Evolutionary conservation across 768 basidiomycete genomes (phyloP), one percentile per base, ranked within the genome.

Genomic region (Lactifluus subvellereus): DNA sequence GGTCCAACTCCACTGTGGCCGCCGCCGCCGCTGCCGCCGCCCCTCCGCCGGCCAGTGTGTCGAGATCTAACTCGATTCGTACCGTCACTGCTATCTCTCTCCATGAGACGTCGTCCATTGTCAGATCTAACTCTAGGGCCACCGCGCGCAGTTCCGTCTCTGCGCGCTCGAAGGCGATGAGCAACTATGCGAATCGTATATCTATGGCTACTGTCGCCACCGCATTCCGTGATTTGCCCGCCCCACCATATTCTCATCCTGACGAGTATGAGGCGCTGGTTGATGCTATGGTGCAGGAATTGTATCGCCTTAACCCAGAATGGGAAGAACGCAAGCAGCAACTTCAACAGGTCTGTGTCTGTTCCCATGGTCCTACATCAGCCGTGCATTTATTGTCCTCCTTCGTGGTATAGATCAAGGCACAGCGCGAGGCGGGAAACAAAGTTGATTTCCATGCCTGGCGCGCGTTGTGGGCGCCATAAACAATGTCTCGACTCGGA

Each of bases 301-400:
- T 68, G 33, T 68, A 66, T 40, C 49, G 56, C 14, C 52, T 68
- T 27, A 68, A 53, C 27, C 67, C 67, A 0, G 61, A 63, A 42
- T 68, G 67, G 67, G 61, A 56, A 30, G 67, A 62, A 53, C 65
- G 67, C 42, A 66, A 64, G 53, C 49, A 40, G 55, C 59, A 59
- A 50, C 59, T 68, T 7, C 20, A 67, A 48, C 42, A 67, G 67
- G 67, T 66, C 48, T 38, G 57, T 53, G 40, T 33, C 27, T n/a
- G 27, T 48, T 20, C 14, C 22, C 13, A n/a, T 20, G 9, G 32
- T 13, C 14, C 11, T 27, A 52, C 40, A 27, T 35, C 27, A 13
- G 13, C 18, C 10, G 3, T 47, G 14, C 32, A 32, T n/a, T 65
- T 16, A 53, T 22, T 4, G 3, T 40, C 37, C 10, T 42, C 7